phyloP scores from a whole-genome alignment of 495 filamentous ascomycete genomes.

The Penicillium bovifimosum region DNA sequence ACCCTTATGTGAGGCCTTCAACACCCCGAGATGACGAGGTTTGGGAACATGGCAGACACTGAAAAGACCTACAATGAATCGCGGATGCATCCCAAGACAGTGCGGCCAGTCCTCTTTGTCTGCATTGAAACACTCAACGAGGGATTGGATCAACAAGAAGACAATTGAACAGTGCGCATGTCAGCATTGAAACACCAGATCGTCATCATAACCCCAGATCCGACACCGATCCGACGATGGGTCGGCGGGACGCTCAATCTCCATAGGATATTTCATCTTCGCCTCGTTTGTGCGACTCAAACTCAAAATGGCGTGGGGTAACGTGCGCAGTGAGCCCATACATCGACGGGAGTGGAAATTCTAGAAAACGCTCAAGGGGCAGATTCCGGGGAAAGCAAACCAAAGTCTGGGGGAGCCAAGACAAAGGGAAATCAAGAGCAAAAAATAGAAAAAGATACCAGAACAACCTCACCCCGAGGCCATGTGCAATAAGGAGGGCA shows the following conservation, averaged over 20 bases:
- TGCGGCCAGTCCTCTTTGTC: not conserved
- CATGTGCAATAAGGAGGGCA: constrained; percentile 5
- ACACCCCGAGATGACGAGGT: not conserved
- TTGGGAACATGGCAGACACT: not conserved
- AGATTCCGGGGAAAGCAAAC: constrained; percentile 7
- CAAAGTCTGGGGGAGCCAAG: constrained; percentile 5
- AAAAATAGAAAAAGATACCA: not conserved
- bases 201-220: constrained; percentile 15
- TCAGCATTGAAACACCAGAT: constrained; percentile 15
- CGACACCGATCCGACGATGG: constrained; percentile 1
- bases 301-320: constrained; percentile 25
- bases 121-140: not conserved
- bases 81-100: not conserved
- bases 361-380: constrained; percentile 16
- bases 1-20: not conserved
- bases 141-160: not conserved
- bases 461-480: not conserved
- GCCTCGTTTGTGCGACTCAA: constrained; percentile 19
- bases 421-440: not conserved
- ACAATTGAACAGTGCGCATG: not conserved
- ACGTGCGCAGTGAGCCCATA: constrained; percentile 14
- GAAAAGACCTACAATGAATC: not conserved
- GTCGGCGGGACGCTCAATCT: constrained; percentile 12
- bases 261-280: not conserved
- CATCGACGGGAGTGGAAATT: constrained; percentile 9